Evolutionary conservation across 768 basidiomycete species (phyloP), one percentile per base, ranked within the genome.

Genomic region (Lepiota brunneoincarnata): DNA sequence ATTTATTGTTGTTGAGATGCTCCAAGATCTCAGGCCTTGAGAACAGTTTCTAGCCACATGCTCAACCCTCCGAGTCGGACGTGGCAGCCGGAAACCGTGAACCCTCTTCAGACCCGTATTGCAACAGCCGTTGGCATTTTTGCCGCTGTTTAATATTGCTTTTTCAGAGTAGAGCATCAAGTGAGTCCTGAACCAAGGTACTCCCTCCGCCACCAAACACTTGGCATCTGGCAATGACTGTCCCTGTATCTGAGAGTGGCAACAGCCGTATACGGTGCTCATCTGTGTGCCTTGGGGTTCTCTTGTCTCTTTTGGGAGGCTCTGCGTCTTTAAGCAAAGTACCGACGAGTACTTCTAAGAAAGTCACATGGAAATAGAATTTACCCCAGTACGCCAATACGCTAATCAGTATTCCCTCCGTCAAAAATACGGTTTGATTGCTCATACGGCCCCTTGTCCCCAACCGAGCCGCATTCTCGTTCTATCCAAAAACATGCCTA

Each of bases 31-130:
- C 24, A 40, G 38, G 26, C 23, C 17, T 37, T 26, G 11, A 40
- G 41, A 18, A 14, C 24, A 21, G 21, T 26, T 24, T 24, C 23
- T 18, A 45, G 6, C 24, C 36, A 31, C 35, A 46, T 54, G 26
- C 35, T 39, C 36, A 17, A 10, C 4, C 31, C 20, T 31, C 50
- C 50, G 40, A 51, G 50, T 51, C 50, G 40, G 50, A 51, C 34
- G 24, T 15, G 7, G 35, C 28, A 17, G 31, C 45, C 17, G 40
- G 35, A 18, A 44, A 36, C 24, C 18, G 34, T 21, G 21, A 14
- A 20, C 20, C 20, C 41, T 14, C 20, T 9, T 20, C 45, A 21
- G 9, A 31, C 20, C 31, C 11, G 31, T 31, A 31, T n/a, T 34
- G 10, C 17, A 15, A 18, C 31, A 35, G 35, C 45, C 10, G 12